Evolutionary conservation across 176 grass and related monocot genomes (phyloP).

Genomic region (Aegilops umbellulata): DNA sequence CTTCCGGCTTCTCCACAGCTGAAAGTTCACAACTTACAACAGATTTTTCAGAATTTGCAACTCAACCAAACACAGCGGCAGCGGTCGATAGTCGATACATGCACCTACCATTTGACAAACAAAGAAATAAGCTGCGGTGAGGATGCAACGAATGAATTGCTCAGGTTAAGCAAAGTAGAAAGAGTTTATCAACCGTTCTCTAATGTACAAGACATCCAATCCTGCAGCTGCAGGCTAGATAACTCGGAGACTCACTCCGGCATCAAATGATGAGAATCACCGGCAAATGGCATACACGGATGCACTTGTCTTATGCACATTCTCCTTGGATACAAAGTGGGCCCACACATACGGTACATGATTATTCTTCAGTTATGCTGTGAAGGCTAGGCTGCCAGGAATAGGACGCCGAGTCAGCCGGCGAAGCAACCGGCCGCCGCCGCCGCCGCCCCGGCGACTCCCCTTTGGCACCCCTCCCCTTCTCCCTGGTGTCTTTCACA

Average conservation of each 20-base stretch:
- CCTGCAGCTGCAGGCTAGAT: background rate
- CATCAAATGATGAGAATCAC: background rate
- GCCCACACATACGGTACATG: background rate
- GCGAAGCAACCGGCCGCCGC: slow-evolving; percentile 16
- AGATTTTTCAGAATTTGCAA: no score
- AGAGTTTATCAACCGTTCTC: no score
- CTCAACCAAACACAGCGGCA: no score
- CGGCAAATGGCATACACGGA: background rate
- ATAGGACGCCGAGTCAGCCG: slow-evolving; percentile 31
- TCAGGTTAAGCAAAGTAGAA: no score
- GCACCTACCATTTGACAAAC: no score
- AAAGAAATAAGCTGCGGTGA: no score
- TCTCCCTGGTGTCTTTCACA: background rate
- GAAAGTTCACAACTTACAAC: no score
- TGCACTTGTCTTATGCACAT: background rate
- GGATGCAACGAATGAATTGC: no score
- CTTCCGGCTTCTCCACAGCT: no score
- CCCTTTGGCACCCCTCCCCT: background rate
- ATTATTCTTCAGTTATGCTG: slow-evolving; percentile 62
- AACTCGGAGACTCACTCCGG: background rate
- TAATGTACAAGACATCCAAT: background rate
- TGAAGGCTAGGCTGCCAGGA: slow-evolving; percentile 59
- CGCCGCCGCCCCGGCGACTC: background rate
- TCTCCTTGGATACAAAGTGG: background rate
- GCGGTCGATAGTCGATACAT: no score